These are phyloP conservation scores for Podila clonocystis DNA, from an alignment of 192 early-diverging fungal genomes.

Conservation along the genomic window DNA sequence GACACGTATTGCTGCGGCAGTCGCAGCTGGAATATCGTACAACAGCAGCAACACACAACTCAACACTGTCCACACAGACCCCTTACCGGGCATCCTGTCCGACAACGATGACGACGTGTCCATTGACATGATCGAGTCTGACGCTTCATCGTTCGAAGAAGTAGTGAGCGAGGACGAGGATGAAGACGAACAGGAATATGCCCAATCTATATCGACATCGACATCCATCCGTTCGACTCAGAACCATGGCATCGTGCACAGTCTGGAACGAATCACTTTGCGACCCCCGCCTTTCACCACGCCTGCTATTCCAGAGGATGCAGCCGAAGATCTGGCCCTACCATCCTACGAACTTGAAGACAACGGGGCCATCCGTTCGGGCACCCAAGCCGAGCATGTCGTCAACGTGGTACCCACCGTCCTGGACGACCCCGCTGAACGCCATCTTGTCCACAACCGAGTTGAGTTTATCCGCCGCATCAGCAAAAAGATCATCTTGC, in stretches of 20 bases:
- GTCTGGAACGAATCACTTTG: no score
- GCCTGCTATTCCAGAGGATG: no score
- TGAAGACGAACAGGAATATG: no score
- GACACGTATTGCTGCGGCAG: conserved; percentile 18
- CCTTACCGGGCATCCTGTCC: conserved; percentile 5
- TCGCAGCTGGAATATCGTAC: conserved; percentile 6
- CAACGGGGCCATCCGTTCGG: neutral
- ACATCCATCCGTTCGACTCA: no score
- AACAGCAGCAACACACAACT: neutral
- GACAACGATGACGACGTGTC: conserved; percentile 2
- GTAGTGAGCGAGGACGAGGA: neutral
- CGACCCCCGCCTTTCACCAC: no score
- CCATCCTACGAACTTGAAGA: conserved; percentile 19
- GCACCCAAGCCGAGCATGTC: neutral
- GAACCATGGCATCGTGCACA: no score
- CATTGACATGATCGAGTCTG: conserved; percentile 25
- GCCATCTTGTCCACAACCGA: conserved; percentile 20
- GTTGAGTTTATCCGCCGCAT: conserved; percentile 20
- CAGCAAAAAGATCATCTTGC: conserved; percentile 17
- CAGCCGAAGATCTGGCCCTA: neutral
- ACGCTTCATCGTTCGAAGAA: conserved; percentile 6
- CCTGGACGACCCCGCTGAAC: conserved; percentile 24
- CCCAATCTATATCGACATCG: no score
- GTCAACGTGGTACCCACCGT: neutral
- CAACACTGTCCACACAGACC: conserved; percentile 40